Evolutionary conservation across 1,284 basidiomycete species (phyloP).

Genomic region (Puccinia coronata): DNA sequence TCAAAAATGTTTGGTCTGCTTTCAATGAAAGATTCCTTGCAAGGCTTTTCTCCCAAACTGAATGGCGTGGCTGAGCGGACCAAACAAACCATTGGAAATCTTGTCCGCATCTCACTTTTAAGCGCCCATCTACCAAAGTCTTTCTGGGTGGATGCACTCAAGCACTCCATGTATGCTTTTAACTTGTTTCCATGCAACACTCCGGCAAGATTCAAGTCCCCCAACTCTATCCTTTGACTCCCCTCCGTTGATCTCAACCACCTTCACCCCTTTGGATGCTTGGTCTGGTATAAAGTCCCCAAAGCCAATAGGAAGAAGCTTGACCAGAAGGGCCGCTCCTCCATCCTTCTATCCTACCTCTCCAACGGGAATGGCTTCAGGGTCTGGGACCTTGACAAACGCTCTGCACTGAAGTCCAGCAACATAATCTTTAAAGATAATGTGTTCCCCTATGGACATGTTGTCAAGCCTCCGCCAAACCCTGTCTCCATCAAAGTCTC

Average conservation of each 20-base stretch:
- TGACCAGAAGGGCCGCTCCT: background rate
- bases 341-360: slow-evolving; percentile 10
- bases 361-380: background rate
- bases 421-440: slow-evolving; percentile 1
- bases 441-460: background rate
- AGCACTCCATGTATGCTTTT: background rate
- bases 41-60: slow-evolving; percentile 9
- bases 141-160: slow-evolving; percentile 9
- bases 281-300: slow-evolving; percentile 16
- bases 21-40: background rate
- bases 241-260: background rate
- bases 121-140: background rate
- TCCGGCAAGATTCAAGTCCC: background rate
- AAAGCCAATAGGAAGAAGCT: slow-evolving; percentile 10
- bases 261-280: slow-evolving; percentile 26
- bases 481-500: no score
- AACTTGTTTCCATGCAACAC: slow-evolving; percentile 24
- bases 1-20: background rate
- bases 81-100: background rate
- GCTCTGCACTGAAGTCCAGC: background rate
- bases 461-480: background rate
- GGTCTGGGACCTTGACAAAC: background rate
- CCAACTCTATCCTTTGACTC: background rate
- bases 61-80: slow-evolving; percentile 33
- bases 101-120: background rate